Percentiles rank a stretch among this genome's conserved stretches.
Conservation (phyloP, 1,284 basidiomycete species). For the Trichosporon asahii region DNA sequence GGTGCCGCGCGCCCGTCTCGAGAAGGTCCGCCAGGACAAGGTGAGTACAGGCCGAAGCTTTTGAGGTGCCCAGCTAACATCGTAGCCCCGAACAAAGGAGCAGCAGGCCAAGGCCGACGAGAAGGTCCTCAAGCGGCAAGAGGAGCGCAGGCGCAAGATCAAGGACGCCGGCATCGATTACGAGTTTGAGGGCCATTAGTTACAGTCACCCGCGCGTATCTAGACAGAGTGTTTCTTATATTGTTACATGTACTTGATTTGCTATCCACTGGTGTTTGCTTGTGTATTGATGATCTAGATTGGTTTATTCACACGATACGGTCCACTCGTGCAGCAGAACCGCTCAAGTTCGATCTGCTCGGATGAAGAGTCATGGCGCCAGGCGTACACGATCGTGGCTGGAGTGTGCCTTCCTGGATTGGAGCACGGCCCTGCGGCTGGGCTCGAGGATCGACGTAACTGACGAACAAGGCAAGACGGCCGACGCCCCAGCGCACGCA, state of each 20-base stretch:
- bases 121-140: conserved; percentile 73
- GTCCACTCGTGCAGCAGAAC: not conserved
- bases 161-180: conserved; percentile 83
- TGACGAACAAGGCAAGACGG: not conserved
- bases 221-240: conserved; percentile 12
- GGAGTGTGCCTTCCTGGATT: not conserved
- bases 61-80: not conserved
- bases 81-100: conserved; percentile 69
- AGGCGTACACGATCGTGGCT: not conserved
- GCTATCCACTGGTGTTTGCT: not conserved
- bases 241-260: conserved; percentile 12
- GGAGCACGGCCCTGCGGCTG: not conserved
- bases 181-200: conserved; percentile 63
- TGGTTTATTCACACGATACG: not conserved
- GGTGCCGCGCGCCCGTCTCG: conserved; percentile 71
- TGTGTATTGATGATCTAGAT: not conserved
- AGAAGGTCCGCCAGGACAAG: conserved; percentile 74
- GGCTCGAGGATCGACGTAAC: not conserved
- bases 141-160: conserved; percentile 72
- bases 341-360: too few relatives aligned
- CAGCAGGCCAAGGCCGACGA: conserved; percentile 65
- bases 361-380: not conserved
- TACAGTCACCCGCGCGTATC: not conserved
- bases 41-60: conserved; percentile 52
- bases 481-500: not conserved